Evolutionary conservation across 495 filamentous ascomycete species (phyloP).

Genomic region (Glutinoglossum americanum): DNA sequence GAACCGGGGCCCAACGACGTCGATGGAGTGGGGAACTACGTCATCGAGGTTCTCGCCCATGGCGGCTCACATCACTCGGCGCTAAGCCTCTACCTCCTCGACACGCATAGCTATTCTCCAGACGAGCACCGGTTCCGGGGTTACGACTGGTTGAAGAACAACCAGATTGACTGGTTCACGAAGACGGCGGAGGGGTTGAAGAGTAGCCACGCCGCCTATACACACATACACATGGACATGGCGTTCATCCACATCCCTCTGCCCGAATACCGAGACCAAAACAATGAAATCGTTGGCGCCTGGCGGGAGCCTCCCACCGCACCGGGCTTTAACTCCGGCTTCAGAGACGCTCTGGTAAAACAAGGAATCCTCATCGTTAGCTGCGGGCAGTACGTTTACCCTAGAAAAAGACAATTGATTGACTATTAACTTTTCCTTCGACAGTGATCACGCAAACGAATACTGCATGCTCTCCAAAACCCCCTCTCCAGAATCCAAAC

Average conservation of each 20-base stretch:
- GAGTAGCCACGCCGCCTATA: conserved; percentile 57
- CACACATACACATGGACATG: conserved; percentile 82
- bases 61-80: conserved; percentile 66
- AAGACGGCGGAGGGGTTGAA: conserved; percentile 44
- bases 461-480: no score
- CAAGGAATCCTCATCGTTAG: conserved; percentile 70
- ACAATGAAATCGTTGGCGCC: conserved; percentile 31
- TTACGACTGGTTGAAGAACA: conserved; percentile 91
- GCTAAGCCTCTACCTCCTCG: conserved; percentile 78
- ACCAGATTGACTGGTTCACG: conserved; percentile 88
- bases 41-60: conserved; percentile 69
- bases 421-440: no score
- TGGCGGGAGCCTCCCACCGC: conserved; percentile 66
- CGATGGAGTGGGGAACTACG: conserved; percentile 86
- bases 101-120: conserved; percentile 80
- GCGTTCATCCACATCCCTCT: conserved; percentile 96
- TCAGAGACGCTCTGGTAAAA: conserved; percentile 67
- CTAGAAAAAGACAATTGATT: no score
- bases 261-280: conserved; percentile 51
- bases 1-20: conserved; percentile 58
- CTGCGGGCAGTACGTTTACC: conserved; percentile 68
- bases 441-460: no score
- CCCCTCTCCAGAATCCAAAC: no score
- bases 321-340: conserved; percentile 68
- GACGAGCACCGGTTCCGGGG: conserved; percentile 69